phyloP scores from a whole-genome alignment of 257 asterid species.

The Linderniella brevidens region DNA sequence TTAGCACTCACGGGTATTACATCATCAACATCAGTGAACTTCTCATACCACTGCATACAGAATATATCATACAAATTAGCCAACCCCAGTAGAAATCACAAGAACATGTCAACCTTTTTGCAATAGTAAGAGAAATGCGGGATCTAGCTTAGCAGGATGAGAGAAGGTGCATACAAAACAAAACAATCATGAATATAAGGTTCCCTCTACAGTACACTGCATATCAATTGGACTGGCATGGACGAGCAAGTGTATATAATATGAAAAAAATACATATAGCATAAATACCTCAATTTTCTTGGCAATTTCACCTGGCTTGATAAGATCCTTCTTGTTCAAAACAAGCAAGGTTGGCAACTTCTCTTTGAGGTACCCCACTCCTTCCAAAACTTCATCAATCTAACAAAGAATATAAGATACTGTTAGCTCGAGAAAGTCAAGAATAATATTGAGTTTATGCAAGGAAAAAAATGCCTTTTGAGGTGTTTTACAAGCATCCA shows the following conservation, averaged over 20 bases:
- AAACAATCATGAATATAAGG: not conserved
- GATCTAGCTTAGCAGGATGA: not conserved
- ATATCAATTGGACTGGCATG: not conserved
- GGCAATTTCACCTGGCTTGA: constrained; percentile 96
- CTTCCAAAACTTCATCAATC: constrained; percentile 85
- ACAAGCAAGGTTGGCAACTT: constrained; percentile 67
- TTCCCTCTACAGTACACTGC: too few species aligned
- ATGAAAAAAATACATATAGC: not conserved
- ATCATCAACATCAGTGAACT: constrained; percentile 75
- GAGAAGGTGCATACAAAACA: not conserved
- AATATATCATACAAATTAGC: not conserved
- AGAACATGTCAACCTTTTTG: too few species aligned
- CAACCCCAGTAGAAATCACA: not conserved
- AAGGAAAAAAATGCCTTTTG: constrained; percentile 38
- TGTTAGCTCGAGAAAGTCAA: not conserved
- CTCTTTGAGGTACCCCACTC: constrained; percentile 41
- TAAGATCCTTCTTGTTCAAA: constrained; percentile 85
- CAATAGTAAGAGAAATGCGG: too few species aligned
- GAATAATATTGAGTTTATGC: not conserved
- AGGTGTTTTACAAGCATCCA: constrained; percentile 74
- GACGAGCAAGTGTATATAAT: not conserved
- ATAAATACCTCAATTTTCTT: constrained; percentile 69
- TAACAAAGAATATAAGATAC: constrained; percentile 13
- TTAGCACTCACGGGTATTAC: constrained; percentile 98
- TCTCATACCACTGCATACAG: constrained; percentile 80